Conservation (phyloP, 495 filamentous ascomycete genomes). For the Filosporella fistucella region DNA sequence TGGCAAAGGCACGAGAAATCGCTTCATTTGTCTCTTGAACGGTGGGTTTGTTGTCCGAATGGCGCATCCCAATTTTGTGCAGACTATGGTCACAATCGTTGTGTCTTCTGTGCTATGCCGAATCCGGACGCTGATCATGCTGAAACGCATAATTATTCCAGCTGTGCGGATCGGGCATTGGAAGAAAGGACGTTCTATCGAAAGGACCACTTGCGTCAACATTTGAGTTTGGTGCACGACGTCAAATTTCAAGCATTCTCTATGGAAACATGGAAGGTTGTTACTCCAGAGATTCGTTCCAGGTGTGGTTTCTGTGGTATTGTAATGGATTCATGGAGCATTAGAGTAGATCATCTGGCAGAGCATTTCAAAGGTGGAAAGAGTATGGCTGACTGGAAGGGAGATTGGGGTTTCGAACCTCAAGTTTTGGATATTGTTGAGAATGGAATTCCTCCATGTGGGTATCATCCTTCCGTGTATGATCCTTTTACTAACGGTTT, state of each 20-base stretch:
- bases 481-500: background rate
- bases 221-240: slow-evolving; percentile 72
- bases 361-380: slow-evolving; percentile 64
- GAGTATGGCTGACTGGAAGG: slow-evolving; percentile 67
- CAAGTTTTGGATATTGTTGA: slow-evolving; percentile 54
- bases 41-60: slow-evolving; percentile 73
- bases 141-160: slow-evolving; percentile 65
- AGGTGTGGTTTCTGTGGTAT: slow-evolving; percentile 68
- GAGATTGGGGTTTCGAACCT: slow-evolving; percentile 67
- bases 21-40: slow-evolving; percentile 69
- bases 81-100: slow-evolving; percentile 42
- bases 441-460: slow-evolving; percentile 54
- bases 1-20: slow-evolving; percentile 84
- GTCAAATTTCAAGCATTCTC: slow-evolving; percentile 53
- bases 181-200: slow-evolving; percentile 72
- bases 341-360: slow-evolving; percentile 59
- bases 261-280: slow-evolving; percentile 67
- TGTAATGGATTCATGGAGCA: slow-evolving; percentile 56
- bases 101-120: slow-evolving; percentile 60
- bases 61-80: slow-evolving; percentile 34
- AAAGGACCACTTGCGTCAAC: slow-evolving; percentile 81
- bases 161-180: slow-evolving; percentile 60
- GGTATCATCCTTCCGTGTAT: background rate
- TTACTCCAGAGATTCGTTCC: slow-evolving; percentile 54
- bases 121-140: slow-evolving; percentile 58